Conservation (phyloP, 306 rosid genomes). For the Quercus rubra region DNA sequence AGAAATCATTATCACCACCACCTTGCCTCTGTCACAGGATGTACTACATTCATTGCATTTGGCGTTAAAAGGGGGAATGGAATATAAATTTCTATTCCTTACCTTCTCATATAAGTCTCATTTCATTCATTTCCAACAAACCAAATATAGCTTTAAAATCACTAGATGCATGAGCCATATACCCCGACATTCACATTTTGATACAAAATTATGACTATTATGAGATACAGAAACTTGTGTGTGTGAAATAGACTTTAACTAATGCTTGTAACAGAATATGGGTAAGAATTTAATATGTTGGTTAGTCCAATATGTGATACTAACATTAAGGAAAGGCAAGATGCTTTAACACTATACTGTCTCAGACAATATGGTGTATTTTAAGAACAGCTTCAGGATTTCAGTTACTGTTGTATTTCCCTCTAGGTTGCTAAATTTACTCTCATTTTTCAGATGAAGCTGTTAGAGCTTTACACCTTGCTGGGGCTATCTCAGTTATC, state of each 20-base stretch:
- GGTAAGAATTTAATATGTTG: not conserved
- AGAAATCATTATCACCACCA: not conserved
- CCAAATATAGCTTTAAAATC: not conserved
- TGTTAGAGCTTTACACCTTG: slow-evolving; percentile 62
- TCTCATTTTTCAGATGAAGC: slow-evolving; percentile 52
- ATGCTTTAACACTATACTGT: not conserved
- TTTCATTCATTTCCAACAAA: not conserved
- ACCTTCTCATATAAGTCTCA: not conserved
- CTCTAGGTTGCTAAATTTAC: not conserved
- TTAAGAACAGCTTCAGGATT: not conserved
- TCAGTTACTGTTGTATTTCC: not conserved
- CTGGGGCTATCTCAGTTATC: slow-evolving; percentile 68
- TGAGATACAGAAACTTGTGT: not conserved
- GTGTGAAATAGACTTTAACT: not conserved
- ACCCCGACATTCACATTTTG: not conserved
- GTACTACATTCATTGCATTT: not conserved
- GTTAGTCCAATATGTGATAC: not conserved
- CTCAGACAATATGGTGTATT: not conserved
- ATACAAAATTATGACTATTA: not conserved
- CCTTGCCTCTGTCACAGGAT: not conserved
- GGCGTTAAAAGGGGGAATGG: not conserved
- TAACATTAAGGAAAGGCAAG: not conserved
- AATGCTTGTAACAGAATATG: not conserved
- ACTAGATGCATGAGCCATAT: not conserved
- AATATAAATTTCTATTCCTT: not conserved